Conservation (phyloP, 2,329 filamentous ascomycete species). For the Coniella lustricola region DNA sequence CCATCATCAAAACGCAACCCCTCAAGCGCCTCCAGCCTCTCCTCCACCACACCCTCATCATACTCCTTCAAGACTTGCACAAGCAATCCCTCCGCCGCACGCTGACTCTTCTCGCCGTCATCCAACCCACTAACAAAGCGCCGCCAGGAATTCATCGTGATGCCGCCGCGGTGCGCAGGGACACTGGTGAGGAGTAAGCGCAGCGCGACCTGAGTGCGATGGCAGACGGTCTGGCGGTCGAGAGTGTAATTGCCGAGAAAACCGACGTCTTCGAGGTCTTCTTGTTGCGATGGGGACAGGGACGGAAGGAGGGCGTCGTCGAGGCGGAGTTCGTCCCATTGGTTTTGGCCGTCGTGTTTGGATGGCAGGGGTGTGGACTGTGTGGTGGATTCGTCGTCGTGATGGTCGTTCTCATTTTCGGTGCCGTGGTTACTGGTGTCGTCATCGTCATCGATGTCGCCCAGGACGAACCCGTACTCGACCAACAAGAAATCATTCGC, state of each 20-base stretch:
- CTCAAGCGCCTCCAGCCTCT: constrained; percentile 25
- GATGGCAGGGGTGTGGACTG: too few relatives aligned
- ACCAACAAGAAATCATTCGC: constrained; percentile 65
- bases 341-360: constrained; percentile 27
- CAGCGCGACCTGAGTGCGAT: constrained; percentile 49
- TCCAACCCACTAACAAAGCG: constrained; percentile 39
- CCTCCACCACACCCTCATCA: constrained; percentile 24
- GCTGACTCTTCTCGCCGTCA: constrained; percentile 37
- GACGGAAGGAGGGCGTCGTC: constrained; percentile 39
- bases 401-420: too few relatives aligned
- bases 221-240: constrained; percentile 43
- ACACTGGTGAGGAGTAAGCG: constrained; percentile 25
- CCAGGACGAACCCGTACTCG: constrained; percentile 53
- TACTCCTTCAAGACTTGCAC: constrained; percentile 32
- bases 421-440: too few relatives aligned
- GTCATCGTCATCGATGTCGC: too few relatives aligned
- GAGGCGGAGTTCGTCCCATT: constrained; percentile 44
- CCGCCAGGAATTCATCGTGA: constrained; percentile 34
- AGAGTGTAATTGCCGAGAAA: constrained; percentile 47
- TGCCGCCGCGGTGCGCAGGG: not conserved
- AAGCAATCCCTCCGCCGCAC: constrained; percentile 32
- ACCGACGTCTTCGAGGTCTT: constrained; percentile 35
- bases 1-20: constrained; percentile 18
- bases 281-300: constrained; percentile 28
- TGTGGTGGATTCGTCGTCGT: too few relatives aligned